Evolutionary conservation across 1,284 basidiomycete genomes (phyloP).

Genomic region (Ceraceosorus guamensis): DNA sequence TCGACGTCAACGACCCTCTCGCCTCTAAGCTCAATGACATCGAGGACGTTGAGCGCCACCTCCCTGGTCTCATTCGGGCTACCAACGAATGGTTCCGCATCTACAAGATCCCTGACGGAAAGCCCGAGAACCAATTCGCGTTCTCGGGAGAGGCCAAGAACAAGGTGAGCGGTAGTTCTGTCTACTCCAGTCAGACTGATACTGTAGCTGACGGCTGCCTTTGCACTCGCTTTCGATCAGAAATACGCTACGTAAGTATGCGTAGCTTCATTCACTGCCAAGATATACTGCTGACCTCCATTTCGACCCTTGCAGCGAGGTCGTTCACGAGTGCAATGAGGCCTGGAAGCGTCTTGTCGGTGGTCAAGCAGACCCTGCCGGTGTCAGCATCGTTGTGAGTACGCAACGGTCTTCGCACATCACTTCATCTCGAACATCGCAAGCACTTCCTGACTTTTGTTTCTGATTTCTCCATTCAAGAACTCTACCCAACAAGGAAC

Average conservation of each 20-base stretch:
- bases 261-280: too few relatives aligned
- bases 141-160: conserved; percentile 99
- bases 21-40: conserved; percentile 96
- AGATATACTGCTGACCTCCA: too few relatives aligned
- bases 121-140: conserved; percentile 97
- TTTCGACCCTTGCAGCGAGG: too few relatives aligned
- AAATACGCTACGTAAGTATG: conserved; percentile 98
- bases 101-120: conserved; percentile 94
- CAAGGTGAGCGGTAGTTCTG: conserved; percentile 53
- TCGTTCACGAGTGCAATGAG: conserved; percentile 97
- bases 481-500: conserved; percentile 66
- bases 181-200: too few relatives aligned
- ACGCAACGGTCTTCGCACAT: too few relatives aligned
- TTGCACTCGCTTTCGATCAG: too few relatives aligned
- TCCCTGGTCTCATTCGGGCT: conserved; percentile 74
- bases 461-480: conserved; percentile 41
- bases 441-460: conserved; percentile 27
- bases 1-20: conserved; percentile 92
- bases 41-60: conserved; percentile 96
- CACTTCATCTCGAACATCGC: conserved; percentile 4
- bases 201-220: too few relatives aligned
- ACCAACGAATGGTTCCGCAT: conserved; percentile 81
- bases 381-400: conserved; percentile 19
- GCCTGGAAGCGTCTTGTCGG: conserved; percentile 90
- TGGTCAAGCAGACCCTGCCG: conserved; percentile 57